Percentiles rank a stretch among this genome's conserved stretches.
These are phyloP conservation scores for Crepidotus variabilis DNA, from an alignment of 768 basidiomycete genomes.

Conservation along the genomic window DNA sequence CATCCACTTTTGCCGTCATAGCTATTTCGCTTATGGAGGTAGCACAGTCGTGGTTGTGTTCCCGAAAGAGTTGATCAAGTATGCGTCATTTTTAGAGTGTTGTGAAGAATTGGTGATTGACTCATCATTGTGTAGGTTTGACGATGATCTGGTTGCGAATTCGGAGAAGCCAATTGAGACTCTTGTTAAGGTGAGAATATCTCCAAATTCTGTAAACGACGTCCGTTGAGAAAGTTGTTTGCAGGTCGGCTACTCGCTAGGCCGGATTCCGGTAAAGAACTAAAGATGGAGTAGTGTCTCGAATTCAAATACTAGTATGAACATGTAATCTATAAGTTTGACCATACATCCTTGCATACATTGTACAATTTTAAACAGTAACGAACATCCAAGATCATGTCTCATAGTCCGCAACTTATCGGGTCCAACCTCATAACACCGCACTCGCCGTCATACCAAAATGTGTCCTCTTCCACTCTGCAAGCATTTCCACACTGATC, in stretches of 20 bases:
- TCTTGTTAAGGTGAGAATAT: slow-evolving; percentile 46
- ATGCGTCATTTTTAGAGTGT: slow-evolving; percentile 13
- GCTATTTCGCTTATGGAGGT: slow-evolving; percentile 73
- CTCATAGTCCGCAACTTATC: too few species aligned
- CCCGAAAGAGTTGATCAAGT: slow-evolving; percentile 46
- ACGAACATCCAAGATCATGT: not conserved
- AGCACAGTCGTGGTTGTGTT: slow-evolving; percentile 65
- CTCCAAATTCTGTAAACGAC: not conserved
- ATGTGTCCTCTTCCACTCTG: slow-evolving; percentile 36
- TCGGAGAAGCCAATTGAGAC: slow-evolving; percentile 62
- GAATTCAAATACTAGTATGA: too few species aligned
- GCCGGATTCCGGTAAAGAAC: slow-evolving; percentile 17
- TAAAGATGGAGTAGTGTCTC: too few species aligned
- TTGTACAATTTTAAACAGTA: not conserved
- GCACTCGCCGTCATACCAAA: not conserved
- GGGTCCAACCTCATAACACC: not conserved
- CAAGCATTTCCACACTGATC: slow-evolving; percentile 89
- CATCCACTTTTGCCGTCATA: slow-evolving; percentile 25
- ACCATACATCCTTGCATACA: slow-evolving; percentile 10
- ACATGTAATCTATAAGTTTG: not conserved
- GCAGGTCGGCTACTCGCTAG: slow-evolving; percentile 33
- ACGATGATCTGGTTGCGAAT: slow-evolving; percentile 55
- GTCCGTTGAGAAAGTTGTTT: not conserved
- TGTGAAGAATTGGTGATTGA: not conserved
- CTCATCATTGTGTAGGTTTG: slow-evolving; percentile 35